phyloP scores from a whole-genome alignment of 2,329 filamentous ascomycete genomes.

The Anisogramma anomala region DNA sequence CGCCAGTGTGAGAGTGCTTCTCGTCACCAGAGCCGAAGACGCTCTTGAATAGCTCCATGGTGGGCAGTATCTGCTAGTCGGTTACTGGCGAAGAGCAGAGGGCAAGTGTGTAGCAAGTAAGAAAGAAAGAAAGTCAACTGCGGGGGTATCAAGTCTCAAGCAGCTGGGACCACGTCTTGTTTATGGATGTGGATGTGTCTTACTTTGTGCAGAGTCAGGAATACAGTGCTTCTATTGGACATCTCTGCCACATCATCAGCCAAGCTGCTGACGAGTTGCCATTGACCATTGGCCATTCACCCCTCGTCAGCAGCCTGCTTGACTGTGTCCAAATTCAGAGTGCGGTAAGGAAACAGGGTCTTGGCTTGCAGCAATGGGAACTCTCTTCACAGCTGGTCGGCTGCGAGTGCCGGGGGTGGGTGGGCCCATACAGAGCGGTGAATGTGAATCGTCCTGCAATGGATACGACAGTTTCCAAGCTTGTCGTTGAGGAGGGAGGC shows the following conservation, averaged over 20 bases:
- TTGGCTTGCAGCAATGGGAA: slow-evolving; percentile 13
- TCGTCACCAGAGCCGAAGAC: slow-evolving; percentile 27
- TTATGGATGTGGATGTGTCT: slow-evolving; percentile 8
- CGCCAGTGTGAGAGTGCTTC: slow-evolving; percentile 34
- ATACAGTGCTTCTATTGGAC: no score
- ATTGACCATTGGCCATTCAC: no score
- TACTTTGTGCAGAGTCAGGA: no score
- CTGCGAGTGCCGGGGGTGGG: no score
- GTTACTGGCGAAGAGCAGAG: not conserved
- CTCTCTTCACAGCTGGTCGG: slow-evolving; percentile 13
- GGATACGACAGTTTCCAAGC: not conserved
- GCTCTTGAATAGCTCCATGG: slow-evolving; percentile 27
- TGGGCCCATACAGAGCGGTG: slow-evolving; percentile 11
- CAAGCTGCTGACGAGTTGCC: no score
- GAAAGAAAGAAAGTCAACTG: not conserved
- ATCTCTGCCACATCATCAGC: no score
- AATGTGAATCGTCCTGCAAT: slow-evolving; percentile 6
- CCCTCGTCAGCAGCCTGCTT: not conserved
- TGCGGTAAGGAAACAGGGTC: slow-evolving; percentile 10
- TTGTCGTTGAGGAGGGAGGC: no score
- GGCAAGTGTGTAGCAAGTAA: no score
- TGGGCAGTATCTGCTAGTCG: slow-evolving; percentile 9
- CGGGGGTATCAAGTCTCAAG: not conserved
- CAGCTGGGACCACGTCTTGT: not conserved
- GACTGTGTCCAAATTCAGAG: no score